These are phyloP conservation scores for Globisporangium apiculatum DNA, from an alignment of 352 stramenopile genomes.

Conservation along the genomic window DNA sequence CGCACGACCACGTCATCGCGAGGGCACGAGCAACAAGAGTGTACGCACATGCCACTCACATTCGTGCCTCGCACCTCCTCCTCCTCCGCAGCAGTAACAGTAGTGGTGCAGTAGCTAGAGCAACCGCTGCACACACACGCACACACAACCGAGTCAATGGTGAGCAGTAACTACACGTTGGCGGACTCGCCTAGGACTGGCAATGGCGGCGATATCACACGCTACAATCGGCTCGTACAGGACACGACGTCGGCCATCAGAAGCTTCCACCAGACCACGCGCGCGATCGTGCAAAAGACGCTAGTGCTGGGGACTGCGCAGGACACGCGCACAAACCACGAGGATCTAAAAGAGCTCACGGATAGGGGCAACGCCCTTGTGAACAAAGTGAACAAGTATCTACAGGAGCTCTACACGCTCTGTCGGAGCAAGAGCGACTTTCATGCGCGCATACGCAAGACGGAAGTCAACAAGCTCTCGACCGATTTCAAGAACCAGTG, in stretches of 20 bases:
- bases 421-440: conserved; percentile 15
- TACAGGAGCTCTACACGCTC: conserved; percentile 34
- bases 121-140: too few species aligned
- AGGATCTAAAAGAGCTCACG: conserved; percentile 51
- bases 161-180: conserved; percentile 32
- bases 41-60: too few species aligned
- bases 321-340: conserved; percentile 53
- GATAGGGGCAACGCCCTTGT: conserved; percentile 57
- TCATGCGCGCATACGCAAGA: conserved; percentile 33
- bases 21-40: too few species aligned
- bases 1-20: too few species aligned
- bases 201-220: conserved; percentile 35
- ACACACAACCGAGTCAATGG: too few species aligned
- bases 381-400: conserved; percentile 41
- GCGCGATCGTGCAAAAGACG: conserved; percentile 55
- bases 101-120: too few species aligned
- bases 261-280: conserved; percentile 52
- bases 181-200: conserved; percentile 27
- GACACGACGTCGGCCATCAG: conserved; percentile 53
- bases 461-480: conserved; percentile 50
- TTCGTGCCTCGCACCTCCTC: too few species aligned
- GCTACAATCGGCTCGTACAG: conserved; percentile 43
- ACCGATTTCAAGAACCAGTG: conserved; percentile 60
- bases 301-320: conserved; percentile 46
- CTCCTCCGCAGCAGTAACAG: too few species aligned